phyloP scores from a whole-genome alignment of 768 basidiomycete genomes.

The Steccherinum ochraceum region DNA sequence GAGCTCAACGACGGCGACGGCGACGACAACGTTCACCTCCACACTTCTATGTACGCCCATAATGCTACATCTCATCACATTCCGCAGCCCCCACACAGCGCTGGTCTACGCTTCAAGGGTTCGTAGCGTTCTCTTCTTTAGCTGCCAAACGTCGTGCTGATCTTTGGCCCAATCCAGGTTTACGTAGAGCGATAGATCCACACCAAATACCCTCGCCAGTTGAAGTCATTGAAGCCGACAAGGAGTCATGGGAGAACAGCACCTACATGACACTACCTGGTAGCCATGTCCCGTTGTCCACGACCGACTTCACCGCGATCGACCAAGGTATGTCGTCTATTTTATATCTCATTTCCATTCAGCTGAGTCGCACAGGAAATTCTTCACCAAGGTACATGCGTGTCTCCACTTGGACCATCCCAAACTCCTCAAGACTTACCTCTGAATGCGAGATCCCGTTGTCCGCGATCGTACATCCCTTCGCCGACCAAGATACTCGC shows the following conservation, averaged over 20 bases:
- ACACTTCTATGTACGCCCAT: constrained; percentile 14
- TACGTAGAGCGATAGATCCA: constrained; percentile 79
- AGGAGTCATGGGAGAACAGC: constrained; percentile 68
- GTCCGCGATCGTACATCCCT: constrained; percentile 82
- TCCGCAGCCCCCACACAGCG: constrained; percentile 54
- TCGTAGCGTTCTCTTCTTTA: constrained; percentile 7
- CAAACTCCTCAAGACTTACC: constrained; percentile 71
- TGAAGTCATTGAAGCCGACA: constrained; percentile 72
- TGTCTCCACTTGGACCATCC: constrained; percentile 85
- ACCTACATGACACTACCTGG: constrained; percentile 59
- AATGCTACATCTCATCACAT: constrained; percentile 27
- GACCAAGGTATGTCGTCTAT: constrained; percentile 64
- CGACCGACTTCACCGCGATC: constrained; percentile 80
- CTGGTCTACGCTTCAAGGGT: constrained; percentile 44
- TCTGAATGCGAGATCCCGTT: constrained; percentile 81
- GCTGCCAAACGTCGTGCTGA: not conserved
- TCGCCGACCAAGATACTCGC: constrained; percentile 70
- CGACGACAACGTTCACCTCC: no score
- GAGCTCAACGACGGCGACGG: no score
- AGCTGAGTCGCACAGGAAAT: constrained; percentile 47
- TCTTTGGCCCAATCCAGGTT: constrained; percentile 39
- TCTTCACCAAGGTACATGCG: constrained; percentile 89
- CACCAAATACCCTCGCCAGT: constrained; percentile 90
- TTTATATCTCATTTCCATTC: not conserved
- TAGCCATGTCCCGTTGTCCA: constrained; percentile 72